Conservation (phyloP, 306 rosid genomes). For the Prunus mira region DNA sequence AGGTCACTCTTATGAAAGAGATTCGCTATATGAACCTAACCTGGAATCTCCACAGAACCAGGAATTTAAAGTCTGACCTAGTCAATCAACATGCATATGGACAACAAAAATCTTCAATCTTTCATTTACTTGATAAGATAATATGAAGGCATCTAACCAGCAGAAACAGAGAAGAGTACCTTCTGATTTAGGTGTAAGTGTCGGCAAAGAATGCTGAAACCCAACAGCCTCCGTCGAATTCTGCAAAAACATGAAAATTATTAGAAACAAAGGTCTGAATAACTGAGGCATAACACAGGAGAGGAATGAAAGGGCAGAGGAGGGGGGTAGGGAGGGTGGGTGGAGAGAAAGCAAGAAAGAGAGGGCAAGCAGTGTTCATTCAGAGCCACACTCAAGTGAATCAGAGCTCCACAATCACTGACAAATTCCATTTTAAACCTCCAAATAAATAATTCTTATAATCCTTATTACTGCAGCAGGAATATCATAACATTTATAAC, state of each 20-base stretch:
- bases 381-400: neutral
- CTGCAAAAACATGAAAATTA: conserved; percentile 40
- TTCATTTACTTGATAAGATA: neutral
- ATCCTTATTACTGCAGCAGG: neutral
- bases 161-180: conserved; percentile 38
- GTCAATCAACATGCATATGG: neutral
- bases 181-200: conserved; percentile 33
- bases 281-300: neutral
- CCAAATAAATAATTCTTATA: too few species aligned
- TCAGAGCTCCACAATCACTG: too few species aligned
- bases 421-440: too few species aligned
- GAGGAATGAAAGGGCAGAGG: neutral
- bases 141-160: neutral
- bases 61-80: neutral
- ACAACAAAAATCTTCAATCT: neutral
- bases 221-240: conserved; percentile 30
- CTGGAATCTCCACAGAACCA: neutral
- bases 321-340: too few species aligned
- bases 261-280: neutral
- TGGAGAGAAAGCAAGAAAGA: neutral
- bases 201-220: conserved; percentile 11
- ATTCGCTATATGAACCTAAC: neutral
- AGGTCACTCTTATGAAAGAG: neutral
- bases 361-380: neutral
- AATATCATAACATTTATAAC: neutral